phyloP scores from a whole-genome alignment of 1,139 yeast species.

The Saccharomycopsis phalli region DNA sequence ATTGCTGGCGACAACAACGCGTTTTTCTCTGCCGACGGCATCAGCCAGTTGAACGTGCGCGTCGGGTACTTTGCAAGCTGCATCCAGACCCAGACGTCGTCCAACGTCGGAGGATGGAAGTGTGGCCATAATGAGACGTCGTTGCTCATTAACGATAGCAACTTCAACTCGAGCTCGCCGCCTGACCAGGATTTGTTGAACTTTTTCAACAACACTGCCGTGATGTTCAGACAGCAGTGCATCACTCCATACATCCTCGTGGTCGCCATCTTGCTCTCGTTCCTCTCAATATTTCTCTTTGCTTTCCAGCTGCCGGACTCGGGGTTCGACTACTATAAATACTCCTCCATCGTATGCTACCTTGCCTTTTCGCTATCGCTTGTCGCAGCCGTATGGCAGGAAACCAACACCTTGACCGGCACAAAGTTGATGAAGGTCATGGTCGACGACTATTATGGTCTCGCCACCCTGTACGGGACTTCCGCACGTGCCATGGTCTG shows the following conservation, averaged over 20 bases:
- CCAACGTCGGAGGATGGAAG: slow-evolving; percentile 10
- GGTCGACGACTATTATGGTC: slow-evolving; percentile 19
- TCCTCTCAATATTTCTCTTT: slow-evolving; percentile 12
- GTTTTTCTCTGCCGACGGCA: slow-evolving; percentile 9
- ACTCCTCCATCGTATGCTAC: slow-evolving; percentile 8
- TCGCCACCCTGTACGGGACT: slow-evolving; percentile 16
- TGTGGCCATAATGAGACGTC: slow-evolving; percentile 17
- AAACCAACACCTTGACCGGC: slow-evolving; percentile 20
- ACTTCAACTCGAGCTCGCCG: slow-evolving; percentile 15
- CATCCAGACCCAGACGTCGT: slow-evolving; percentile 9
- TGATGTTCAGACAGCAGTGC: slow-evolving; percentile 19
- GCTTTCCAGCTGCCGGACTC: slow-evolving; percentile 5
- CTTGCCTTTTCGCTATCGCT: slow-evolving; percentile 17
- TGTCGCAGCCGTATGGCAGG: slow-evolving; percentile 21
- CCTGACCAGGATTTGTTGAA: slow-evolving; percentile 16
- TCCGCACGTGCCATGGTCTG: slow-evolving; percentile 18
- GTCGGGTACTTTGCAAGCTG: slow-evolving; percentile 19
- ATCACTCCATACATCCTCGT: slow-evolving; percentile 19
- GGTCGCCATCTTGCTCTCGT: slow-evolving; percentile 17
- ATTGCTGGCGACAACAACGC: slow-evolving; percentile 16
- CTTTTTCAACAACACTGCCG: slow-evolving; percentile 18
- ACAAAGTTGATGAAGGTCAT: slow-evolving; percentile 19
- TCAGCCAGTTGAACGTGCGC: slow-evolving; percentile 14
- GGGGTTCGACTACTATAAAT: background rate
- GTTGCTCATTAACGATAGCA: slow-evolving; percentile 8